phyloP scores from a whole-genome alignment of 176 grass and related monocot species.

The Canna indica region DNA sequence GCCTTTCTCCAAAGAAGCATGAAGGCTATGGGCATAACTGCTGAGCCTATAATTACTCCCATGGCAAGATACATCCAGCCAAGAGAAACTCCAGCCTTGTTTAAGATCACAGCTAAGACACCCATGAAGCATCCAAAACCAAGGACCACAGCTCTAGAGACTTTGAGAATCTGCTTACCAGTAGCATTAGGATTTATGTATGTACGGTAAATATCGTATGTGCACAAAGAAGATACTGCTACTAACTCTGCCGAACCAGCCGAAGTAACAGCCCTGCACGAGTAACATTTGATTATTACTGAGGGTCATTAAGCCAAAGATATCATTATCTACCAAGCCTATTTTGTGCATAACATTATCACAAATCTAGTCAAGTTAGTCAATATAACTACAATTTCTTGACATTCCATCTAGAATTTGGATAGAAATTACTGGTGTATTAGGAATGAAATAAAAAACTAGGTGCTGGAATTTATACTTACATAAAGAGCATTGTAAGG shows the following conservation, averaged over 20 bases:
- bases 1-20: slow-evolving; percentile 66
- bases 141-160: slow-evolving; percentile 40
- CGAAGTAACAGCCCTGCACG: slow-evolving; percentile 63
- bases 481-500: slow-evolving; percentile 83
- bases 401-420: not conserved
- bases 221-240: slow-evolving; percentile 61
- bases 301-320: too few relatives aligned
- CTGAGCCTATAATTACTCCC: slow-evolving; percentile 65
- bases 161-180: slow-evolving; percentile 59
- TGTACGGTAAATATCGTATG: slow-evolving; percentile 64
- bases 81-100: slow-evolving; percentile 54
- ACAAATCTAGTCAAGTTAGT: too few relatives aligned
- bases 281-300: too few relatives aligned
- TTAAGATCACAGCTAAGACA: slow-evolving; percentile 56
- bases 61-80: slow-evolving; percentile 83
- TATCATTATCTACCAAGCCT: too few relatives aligned
- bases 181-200: slow-evolving; percentile 62
- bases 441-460: not conserved
- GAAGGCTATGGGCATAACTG: slow-evolving; percentile 55
- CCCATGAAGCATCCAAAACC: slow-evolving; percentile 63
- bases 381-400: too few relatives aligned
- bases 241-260: slow-evolving; percentile 59
- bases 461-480: not conserved
- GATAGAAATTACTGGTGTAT: not conserved
- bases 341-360: too few relatives aligned